phyloP scores from a whole-genome alignment of 371 early-diverging fungal species.

The Haplosporangium sp. region DNA sequence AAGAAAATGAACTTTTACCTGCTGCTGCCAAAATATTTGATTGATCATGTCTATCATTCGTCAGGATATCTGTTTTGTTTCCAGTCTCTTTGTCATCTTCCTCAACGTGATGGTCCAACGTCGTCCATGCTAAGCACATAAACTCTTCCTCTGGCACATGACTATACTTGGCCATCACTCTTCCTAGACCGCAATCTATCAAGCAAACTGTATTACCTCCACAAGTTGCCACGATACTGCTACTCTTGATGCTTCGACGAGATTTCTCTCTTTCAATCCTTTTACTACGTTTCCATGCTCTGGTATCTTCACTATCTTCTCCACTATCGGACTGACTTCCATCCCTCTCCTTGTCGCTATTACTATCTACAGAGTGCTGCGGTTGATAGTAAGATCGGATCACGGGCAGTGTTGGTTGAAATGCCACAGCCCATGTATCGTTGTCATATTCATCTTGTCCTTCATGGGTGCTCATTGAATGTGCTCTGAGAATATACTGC shows the following conservation, averaged over 20 bases:
- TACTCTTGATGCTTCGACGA: slow-evolving; percentile 19
- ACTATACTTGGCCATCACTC: slow-evolving; percentile 66
- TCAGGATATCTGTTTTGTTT: background rate
- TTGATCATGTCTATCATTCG: slow-evolving; percentile 35
- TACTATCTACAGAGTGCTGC: background rate
- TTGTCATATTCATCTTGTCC: slow-evolving; percentile 36
- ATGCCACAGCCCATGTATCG: slow-evolving; percentile 42
- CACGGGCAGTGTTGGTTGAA: slow-evolving; percentile 41
- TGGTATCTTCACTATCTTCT: slow-evolving; percentile 6
- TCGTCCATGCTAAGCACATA: slow-evolving; percentile 68
- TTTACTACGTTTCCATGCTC: slow-evolving; percentile 13
- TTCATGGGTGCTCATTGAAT: slow-evolving; percentile 49
- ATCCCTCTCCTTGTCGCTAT: background rate
- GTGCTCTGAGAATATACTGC: slow-evolving; percentile 41
- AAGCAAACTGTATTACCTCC: slow-evolving; percentile 64
- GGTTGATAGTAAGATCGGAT: slow-evolving; percentile 7
- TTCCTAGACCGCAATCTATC: slow-evolving; percentile 62
- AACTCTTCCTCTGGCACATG: slow-evolving; percentile 70
- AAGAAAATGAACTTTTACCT: slow-evolving; percentile 24
- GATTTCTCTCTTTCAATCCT: slow-evolving; percentile 15
- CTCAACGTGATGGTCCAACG: slow-evolving; percentile 22
- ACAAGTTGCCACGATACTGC: slow-evolving; percentile 59
- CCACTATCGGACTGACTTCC: background rate
- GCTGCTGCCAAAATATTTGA: slow-evolving; percentile 64
- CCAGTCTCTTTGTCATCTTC: background rate